These are phyloP conservation scores for Moricandia arvensis DNA, from an alignment of 345 rosid genomes.

Conservation along the genomic window DNA sequence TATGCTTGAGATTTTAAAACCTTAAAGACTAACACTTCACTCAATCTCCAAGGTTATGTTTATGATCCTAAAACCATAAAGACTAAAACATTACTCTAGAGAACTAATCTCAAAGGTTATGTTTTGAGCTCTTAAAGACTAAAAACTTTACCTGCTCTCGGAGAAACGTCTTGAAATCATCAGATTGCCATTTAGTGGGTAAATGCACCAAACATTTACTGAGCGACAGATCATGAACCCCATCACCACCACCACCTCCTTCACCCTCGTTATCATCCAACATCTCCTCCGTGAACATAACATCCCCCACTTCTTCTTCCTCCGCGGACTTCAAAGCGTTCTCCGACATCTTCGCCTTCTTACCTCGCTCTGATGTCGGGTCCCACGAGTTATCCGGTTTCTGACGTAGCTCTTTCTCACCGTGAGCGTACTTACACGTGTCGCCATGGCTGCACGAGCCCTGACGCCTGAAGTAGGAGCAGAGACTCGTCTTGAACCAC, in stretches of 20 bases:
- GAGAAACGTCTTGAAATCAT: conserved; percentile 59
- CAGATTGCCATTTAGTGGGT: conserved; percentile 68
- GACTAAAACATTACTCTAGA: not conserved
- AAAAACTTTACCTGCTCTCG: conserved; percentile 51
- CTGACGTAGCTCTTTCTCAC: conserved; percentile 76
- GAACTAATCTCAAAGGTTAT: not conserved
- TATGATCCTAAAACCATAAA: not conserved
- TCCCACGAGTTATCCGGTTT: conserved; percentile 93
- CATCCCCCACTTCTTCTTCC: conserved; percentile 35
- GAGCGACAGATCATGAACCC: conserved; percentile 42
- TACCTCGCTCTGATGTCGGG: conserved; percentile 83
- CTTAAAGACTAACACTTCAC: conserved; percentile 22
- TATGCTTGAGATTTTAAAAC: not conserved
- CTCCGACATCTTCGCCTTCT: conserved; percentile 51
- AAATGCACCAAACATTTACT: conserved; percentile 82
- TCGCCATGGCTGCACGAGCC: conserved; percentile 68
- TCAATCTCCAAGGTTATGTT: conserved; percentile 23
- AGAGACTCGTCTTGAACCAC: conserved; percentile 72
- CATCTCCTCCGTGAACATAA: conserved; percentile 63
- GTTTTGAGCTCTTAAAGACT: not conserved
- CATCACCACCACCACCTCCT: conserved; percentile 33
- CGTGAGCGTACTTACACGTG: conserved; percentile 80
- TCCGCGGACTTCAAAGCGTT: conserved; percentile 25
- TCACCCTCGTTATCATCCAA: conserved; percentile 47
- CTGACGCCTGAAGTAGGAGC: conserved; percentile 76